Conservation (phyloP, 805 yeast species). For the Crinitomyces ghanaensis region DNA sequence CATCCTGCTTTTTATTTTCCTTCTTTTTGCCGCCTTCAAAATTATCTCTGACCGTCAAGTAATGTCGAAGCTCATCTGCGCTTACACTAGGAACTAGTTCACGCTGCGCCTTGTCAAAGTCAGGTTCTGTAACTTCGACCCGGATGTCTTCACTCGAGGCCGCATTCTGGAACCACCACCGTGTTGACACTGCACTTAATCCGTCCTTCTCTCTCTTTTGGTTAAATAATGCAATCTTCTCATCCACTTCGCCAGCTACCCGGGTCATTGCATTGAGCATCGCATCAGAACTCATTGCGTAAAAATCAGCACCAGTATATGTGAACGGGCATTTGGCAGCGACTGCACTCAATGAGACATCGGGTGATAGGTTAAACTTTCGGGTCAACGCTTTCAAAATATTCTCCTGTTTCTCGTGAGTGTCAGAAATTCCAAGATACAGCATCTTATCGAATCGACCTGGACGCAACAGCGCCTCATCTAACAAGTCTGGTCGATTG, state of each 20-base stretch:
- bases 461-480: constrained; percentile 87
- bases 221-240: constrained; percentile 46
- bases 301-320: constrained; percentile 97
- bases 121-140: constrained; percentile 58
- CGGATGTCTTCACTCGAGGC: constrained; percentile 56
- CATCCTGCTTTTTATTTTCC: constrained; percentile 5
- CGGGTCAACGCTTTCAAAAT: constrained; percentile 82
- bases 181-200: constrained; percentile 38
- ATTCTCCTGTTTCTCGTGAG: constrained; percentile 76
- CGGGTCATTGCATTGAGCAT: constrained; percentile 95
- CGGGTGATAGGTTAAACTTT: constrained; percentile 46
- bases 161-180: constrained; percentile 85
- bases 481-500: constrained; percentile 88
- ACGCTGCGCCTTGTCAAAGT: constrained; percentile 63
- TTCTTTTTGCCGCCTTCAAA: constrained; percentile 58
- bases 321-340: constrained; percentile 73
- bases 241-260: constrained; percentile 66
- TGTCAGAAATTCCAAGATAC: constrained; percentile 85
- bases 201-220: constrained; percentile 22
- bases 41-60: constrained; percentile 61
- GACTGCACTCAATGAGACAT: constrained; percentile 46
- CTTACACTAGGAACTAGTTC: constrained; percentile 80
- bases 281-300: constrained; percentile 90
- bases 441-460: constrained; percentile 94
- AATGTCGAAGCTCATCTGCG: constrained; percentile 75